Evolutionary conservation across 2,329 filamentous ascomycete genomes (phyloP), one percentile per base, ranked within the genome.

Genomic region (Arthrobotrys sinensis): DNA sequence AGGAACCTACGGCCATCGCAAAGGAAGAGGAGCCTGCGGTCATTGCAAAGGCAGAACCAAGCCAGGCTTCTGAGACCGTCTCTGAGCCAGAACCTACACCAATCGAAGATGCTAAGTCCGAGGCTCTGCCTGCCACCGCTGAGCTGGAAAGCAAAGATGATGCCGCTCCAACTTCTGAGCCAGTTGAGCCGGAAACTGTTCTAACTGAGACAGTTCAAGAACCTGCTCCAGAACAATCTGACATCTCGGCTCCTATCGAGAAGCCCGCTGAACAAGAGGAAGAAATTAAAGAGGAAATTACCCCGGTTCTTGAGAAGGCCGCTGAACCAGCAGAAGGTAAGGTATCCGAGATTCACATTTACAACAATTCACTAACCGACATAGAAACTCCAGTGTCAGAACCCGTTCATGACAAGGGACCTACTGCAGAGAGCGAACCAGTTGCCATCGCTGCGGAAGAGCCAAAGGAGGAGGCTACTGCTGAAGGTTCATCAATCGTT

Each of bases 191-290:
- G 55, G 63, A 63, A 21, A 11, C 19, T 14, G 28, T 40, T 34
- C 21, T 40, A 34, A 19, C 34, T 4, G 69, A 66, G 28, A n/a
- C 52, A 16, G 38, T 46, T 57, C 60, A 66, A 73, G 57, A 65
- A 57, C 14, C 55, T 10, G 32, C 55, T 19, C 67, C 38, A 8
- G 67, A 71, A 34, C 52, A 70, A 36, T 5, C n/a, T 19, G 67
- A 63, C 10, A n/a, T 16, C 14, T 6, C 55, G 19, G 67, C 43
- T n/a, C 6, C 43, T 43, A 24, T 43, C 7, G 67, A 71, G 53
- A 19, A 64, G 34, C 36, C 40, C 4, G 34, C n/a, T 19, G 34
- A 24, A 1, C n/a, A n/a, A n/a, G n/a, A n/a, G n/a, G 50, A 68
- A 24, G 65, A 57, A 19, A 12, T 12, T 10, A 53, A 69, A 8